Evolutionary conservation across 441 rosid species (phyloP), one percentile per base, ranked within the genome.

Genomic region (Gossypium davidsonii): DNA sequence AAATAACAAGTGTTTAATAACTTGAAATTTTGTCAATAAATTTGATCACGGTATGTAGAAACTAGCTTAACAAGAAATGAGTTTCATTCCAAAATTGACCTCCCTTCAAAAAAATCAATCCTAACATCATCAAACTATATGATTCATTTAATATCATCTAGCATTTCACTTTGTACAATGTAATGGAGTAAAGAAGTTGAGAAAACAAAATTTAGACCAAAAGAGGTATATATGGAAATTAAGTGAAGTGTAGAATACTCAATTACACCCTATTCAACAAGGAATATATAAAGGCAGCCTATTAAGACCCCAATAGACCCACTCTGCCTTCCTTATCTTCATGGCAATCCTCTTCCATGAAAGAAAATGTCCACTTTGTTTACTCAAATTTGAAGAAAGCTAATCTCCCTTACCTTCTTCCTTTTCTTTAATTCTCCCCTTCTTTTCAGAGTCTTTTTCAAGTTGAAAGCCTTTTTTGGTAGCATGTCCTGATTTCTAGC

Each of bases 261-360:
- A 51, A 31, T 51, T 14, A 42, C 44, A 21, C 49, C 53, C 21
- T 44, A n/a, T 46, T 20, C 15, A 31, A 42, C 52, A 74, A 79
- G 37, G 73, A 61, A 73, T 52, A 15, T 52, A 79, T 21, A 59
- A 31, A 31, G 73, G 6, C n/a, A 58, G 34, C 14, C 67, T 34
- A 53, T 11, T 49, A 28, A 70, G 79, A 60, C 79, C 81, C 79
- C 67, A 80, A 78, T 46, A 48, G 52, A 21, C 61, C 61, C 61
- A 74, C 79, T 69, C 6, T 18, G 31, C 78, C 71, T 84, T 80
- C 86, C 89, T 86, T 86, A 76, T 86, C 80, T 83, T 85, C 86
- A 68, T 73, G 87, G 83, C 87, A 86, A 82, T 69, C 76, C 77
- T 21, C 81, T 23, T 28, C 77, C 85, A 78, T 71, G 83, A 85